Percentiles rank a stretch among this genome's conserved stretches.
Conservation (phyloP, 2,329 filamentous ascomycete genomes). For the Cordyceps cicadae region DNA sequence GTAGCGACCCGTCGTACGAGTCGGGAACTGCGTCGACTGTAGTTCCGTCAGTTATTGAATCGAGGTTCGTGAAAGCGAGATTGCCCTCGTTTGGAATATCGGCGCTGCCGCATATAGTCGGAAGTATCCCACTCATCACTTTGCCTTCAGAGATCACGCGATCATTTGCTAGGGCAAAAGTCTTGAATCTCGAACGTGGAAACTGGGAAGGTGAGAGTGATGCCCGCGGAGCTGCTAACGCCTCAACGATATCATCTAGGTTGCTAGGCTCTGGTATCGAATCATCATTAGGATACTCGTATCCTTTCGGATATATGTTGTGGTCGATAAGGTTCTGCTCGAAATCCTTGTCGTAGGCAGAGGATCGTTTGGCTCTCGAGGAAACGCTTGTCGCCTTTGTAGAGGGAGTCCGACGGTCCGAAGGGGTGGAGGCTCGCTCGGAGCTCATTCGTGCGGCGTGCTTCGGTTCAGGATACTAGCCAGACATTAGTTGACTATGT, state of each 20-base stretch:
- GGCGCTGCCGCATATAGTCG: conserved; percentile 20
- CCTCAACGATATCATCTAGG: not conserved
- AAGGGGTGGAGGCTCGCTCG: not conserved
- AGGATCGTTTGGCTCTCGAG: conserved; percentile 15
- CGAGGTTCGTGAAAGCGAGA: conserved; percentile 21
- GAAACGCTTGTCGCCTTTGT: conserved; percentile 14
- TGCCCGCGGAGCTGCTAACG: conserved; percentile 8
- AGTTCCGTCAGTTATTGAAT: conserved; percentile 25
- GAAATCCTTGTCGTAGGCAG: conserved; percentile 26
- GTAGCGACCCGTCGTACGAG: conserved; percentile 23
- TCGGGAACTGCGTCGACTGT: conserved; percentile 23
- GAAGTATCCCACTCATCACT: conserved; percentile 24
- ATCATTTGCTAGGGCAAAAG: conserved; percentile 22
- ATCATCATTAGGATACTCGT: not conserved
- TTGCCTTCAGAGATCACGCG: conserved; percentile 27
- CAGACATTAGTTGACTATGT: not conserved
- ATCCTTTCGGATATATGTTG: conserved; percentile 20
- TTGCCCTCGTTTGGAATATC: not conserved
- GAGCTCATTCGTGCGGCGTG: not conserved
- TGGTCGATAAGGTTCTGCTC: conserved; percentile 29
- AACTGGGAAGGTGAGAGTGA: conserved; percentile 30
- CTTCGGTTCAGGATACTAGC: not conserved
- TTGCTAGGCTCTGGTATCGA: conserved; percentile 2
- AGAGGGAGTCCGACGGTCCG: conserved; percentile 13
- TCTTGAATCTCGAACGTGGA: conserved; percentile 20